Evolutionary conservation across 495 filamentous ascomycete species (phyloP).

Genomic region (Cudoniella acicularis): DNA sequence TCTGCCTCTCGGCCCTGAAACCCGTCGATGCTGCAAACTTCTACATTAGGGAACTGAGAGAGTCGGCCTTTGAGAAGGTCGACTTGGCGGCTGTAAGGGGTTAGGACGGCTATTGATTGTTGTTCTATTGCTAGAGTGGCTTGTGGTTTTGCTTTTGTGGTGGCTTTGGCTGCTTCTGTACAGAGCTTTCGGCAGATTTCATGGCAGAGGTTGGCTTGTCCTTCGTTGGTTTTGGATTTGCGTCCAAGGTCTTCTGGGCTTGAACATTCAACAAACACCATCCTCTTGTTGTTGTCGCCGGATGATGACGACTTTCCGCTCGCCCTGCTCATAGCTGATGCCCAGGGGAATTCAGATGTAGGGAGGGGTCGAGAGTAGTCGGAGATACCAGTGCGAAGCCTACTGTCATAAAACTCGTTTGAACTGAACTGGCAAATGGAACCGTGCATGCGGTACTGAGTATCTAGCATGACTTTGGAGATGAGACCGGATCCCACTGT

Average conservation of each 20-base stretch:
- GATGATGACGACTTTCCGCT: neutral
- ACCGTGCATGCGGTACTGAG: constrained; percentile 51
- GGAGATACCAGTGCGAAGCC: constrained; percentile 36
- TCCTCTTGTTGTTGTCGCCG: constrained; percentile 19
- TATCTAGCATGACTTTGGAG: constrained; percentile 45
- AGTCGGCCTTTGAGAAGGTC: constrained; percentile 32
- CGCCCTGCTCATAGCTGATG: neutral
- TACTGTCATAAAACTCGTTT: constrained; percentile 43
- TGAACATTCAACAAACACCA: constrained; percentile 40
- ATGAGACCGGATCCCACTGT: constrained; percentile 5
- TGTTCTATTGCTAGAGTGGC: neutral
- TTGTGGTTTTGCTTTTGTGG: neutral
- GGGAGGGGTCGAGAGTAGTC: constrained; percentile 24
- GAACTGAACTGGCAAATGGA: constrained; percentile 44
- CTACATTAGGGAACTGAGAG: constrained; percentile 24
- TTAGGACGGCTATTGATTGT: constrained; percentile 40
- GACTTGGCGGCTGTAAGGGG: constrained; percentile 48
- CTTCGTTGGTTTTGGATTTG: constrained; percentile 43
- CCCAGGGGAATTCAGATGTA: constrained; percentile 33
- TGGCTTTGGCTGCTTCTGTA: constrained; percentile 1
- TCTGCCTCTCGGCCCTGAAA: constrained; percentile 51
- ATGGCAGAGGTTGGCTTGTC: constrained; percentile 35
- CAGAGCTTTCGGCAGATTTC: constrained; percentile 33
- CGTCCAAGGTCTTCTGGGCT: constrained; percentile 36
- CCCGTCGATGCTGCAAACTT: constrained; percentile 46